Evolutionary conservation across 2,329 filamentous ascomycete genomes (phyloP).

Genomic region (Fusarium piperis): DNA sequence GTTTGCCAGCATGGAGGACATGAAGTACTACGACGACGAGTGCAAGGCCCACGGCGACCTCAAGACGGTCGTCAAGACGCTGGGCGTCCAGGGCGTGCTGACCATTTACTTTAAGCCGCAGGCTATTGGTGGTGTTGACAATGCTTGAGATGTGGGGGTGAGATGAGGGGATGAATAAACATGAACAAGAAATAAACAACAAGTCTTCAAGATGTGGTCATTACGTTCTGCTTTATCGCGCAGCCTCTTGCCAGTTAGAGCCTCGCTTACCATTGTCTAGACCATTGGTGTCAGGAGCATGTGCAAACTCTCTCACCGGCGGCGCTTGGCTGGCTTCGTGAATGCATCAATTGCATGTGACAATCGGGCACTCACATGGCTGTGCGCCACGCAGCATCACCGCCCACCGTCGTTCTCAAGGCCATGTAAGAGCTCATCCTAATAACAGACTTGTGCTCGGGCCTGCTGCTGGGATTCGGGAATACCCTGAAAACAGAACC

Average conservation of each 20-base stretch:
- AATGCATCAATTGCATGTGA: conserved; percentile 52
- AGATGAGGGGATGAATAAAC: background rate
- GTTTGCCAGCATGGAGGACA: conserved; percentile 72
- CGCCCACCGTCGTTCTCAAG: background rate
- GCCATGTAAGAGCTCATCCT: conserved; percentile 51
- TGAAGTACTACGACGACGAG: conserved; percentile 73
- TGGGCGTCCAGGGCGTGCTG: conserved; percentile 50
- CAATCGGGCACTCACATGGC: conserved; percentile 43
- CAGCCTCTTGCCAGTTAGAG: conserved; percentile 50
- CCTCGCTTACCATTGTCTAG: conserved; percentile 44
- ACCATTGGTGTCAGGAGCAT: conserved; percentile 50
- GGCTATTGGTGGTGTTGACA: conserved; percentile 39
- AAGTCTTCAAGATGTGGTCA: conserved; percentile 13
- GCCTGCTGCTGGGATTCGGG: conserved; percentile 40
- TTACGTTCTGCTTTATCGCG: conserved; percentile 40
- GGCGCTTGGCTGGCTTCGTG: conserved; percentile 54
- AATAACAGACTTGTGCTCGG: conserved; percentile 3
- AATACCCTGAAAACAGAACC: conserved; percentile 47
- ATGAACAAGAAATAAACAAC: background rate
- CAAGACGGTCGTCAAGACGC: conserved; percentile 48
- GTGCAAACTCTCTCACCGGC: conserved; percentile 54
- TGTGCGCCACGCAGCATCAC: background rate
- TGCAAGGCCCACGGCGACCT: conserved; percentile 56
- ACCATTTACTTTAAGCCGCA: conserved; percentile 54
- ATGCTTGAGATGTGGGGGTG: background rate